Evolutionary conservation across 495 filamentous ascomycete species (phyloP), one percentile per base, ranked within the genome.

Genomic region (Xylaria scruposa): DNA sequence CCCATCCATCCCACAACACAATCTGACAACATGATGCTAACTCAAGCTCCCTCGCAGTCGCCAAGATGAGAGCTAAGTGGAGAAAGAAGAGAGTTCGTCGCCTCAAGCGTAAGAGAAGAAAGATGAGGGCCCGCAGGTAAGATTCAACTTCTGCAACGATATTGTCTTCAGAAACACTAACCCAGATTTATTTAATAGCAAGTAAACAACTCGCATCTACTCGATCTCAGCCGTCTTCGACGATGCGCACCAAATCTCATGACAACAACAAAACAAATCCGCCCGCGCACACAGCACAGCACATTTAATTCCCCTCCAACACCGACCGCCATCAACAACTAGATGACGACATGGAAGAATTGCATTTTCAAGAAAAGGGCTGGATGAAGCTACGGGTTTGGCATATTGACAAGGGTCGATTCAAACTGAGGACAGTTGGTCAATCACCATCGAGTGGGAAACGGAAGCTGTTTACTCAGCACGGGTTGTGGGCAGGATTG

Each of bases 41-140:
- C 63, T 68, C 17, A 3, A 47, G 76, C 70, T 77, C 70, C 71
- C 75, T 78, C 70, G 19, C 29, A 79, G 78, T 75, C 72, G 78
- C 87, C 90, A 95, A 89, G 90, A 97, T 97, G 94, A 94, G 94
- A 94, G 93, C 93, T 79, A 97, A 97, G 88, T 97, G 94, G 94
- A 94, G 94, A 90, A 98, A 98, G 93, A 98, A 98, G 94, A 89
- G 95, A 82, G 94, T 97, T 87, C 91, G 95, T 75, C 91, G 95
- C 85, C 92, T 98, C 85, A 98, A 98, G 91, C 90, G 93, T 84
- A 98, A 98, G 94, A 91, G 95, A 85, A 95, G 95, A 94, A 98
- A 98, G 94, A 96, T 94, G 86, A 91, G 95, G 82, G 95, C 94
- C 76, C 87, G 94, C 87, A 92, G 89, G 94, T 97, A 88, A 66